A percentile compares a stretch with the other conserved stretches of the same genome.
Conservation (phyloP, 495 filamentous ascomycete species). For the Neurospora sublineolata region DNA sequence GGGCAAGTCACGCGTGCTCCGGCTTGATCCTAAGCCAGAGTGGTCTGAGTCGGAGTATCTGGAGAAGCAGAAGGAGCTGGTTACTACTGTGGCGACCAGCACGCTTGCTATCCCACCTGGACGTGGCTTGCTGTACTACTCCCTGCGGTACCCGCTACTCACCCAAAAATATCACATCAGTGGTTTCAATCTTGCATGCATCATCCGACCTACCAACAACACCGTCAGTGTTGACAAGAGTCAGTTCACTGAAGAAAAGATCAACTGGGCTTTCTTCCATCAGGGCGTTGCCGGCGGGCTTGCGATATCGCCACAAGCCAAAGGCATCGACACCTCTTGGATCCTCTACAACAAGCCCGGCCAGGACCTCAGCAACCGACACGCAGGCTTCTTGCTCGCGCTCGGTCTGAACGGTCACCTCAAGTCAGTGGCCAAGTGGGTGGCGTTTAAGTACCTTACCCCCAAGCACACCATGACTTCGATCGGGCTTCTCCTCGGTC, state of each 20-base stretch:
- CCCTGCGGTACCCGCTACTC: constrained; percentile 67
- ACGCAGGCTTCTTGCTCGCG: constrained; percentile 86
- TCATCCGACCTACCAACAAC: constrained; percentile 83
- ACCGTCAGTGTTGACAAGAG: constrained; percentile 77
- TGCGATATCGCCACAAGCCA: constrained; percentile 78
- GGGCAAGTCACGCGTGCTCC: constrained; percentile 60
- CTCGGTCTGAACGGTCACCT: constrained; percentile 94
- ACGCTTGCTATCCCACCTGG: constrained; percentile 82
- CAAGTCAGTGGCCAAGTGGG: constrained; percentile 88
- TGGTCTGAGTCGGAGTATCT: constrained; percentile 81
- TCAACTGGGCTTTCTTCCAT: constrained; percentile 97
- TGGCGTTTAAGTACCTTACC: constrained; percentile 95
- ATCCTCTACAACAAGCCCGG: constrained; percentile 92
- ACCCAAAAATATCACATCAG: constrained; percentile 81
- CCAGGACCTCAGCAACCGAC: constrained; percentile 77
- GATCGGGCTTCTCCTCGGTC: constrained; percentile 81
- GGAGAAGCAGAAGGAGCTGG: constrained; percentile 84
- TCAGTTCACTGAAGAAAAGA: constrained; percentile 83
- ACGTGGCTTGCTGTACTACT: constrained; percentile 72
- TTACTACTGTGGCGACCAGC: constrained; percentile 69
- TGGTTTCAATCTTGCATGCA: constrained; percentile 76
- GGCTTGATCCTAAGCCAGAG: constrained; percentile 59
- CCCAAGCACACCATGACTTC: constrained; percentile 99
- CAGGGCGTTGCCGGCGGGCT: constrained; percentile 83
- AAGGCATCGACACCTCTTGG: constrained; percentile 95